Conservation (phyloP, 345 rosid species). For the Camelina laxa region DNA sequence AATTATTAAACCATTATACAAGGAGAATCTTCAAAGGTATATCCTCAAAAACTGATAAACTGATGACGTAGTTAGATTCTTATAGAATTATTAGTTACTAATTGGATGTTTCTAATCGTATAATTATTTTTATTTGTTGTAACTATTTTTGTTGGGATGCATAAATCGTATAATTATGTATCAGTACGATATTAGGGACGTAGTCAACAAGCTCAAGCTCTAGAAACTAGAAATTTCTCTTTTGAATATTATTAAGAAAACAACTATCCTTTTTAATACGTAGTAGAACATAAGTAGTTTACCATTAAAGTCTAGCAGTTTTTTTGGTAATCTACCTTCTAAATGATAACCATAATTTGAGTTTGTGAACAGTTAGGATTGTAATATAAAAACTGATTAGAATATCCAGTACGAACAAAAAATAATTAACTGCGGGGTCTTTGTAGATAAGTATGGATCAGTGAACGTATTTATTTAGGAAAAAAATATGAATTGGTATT, state of each 20-base stretch:
- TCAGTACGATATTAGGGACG: background rate
- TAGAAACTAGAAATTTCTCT: background rate
- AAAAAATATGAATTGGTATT: background rate
- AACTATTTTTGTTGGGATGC: no score
- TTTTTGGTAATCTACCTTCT: background rate
- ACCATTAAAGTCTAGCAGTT: conserved; percentile 2
- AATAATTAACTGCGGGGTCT: no score
- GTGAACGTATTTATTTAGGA: no score
- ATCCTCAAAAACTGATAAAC: conserved; percentile 31
- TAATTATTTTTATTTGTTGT: background rate
- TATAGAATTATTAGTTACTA: conserved; percentile 4
- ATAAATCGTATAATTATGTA: conserved; percentile 7
- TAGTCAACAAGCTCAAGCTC: conserved; percentile 35
- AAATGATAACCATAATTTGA: background rate
- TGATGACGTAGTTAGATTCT: conserved; percentile 38
- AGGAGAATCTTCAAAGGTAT: conserved; percentile 34
- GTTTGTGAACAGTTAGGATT: background rate
- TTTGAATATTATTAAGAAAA: background rate
- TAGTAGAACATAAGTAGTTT: background rate
- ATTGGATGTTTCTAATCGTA: conserved; percentile 1
- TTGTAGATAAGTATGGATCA: no score
- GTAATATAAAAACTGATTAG: background rate
- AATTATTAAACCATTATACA: conserved; percentile 16
- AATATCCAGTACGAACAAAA: background rate
- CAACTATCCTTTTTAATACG: background rate